Conservation (phyloP, 2,329 filamentous ascomycete genomes). For the Colletotrichum orchidophilum region DNA sequence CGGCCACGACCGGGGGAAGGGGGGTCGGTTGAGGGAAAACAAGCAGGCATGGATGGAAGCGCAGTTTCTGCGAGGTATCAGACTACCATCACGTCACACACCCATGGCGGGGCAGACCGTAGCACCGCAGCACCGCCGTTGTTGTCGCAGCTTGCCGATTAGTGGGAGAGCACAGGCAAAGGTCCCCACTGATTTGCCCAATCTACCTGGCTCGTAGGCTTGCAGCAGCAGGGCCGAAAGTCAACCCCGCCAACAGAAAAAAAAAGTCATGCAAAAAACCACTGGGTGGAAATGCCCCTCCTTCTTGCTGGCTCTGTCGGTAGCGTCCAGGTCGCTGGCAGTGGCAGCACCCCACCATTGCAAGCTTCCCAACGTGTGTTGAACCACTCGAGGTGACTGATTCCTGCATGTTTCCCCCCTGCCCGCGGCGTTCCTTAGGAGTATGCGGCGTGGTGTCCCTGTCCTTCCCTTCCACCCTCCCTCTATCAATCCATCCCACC, state of each 20-base stretch:
- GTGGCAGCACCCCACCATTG: constrained; percentile 36
- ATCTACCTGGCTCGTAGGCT: neutral
- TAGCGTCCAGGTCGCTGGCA: neutral
- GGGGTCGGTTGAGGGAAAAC: neutral
- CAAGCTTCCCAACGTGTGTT: constrained; percentile 32
- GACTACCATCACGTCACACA: constrained; percentile 38
- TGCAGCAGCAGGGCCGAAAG: neutral
- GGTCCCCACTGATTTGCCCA: constrained; percentile 25
- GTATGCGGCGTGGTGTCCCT: neutral
- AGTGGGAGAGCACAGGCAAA: neutral
- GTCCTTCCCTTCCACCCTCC: constrained; percentile 30
- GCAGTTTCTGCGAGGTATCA: constrained; percentile 12
- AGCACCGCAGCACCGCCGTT: neutral
- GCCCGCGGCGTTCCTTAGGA: neutral
- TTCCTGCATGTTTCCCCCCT: constrained; percentile 21
- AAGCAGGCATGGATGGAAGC: neutral
- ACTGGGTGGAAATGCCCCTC: constrained; percentile 1
- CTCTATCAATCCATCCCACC: constrained; percentile 32
- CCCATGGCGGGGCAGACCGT: constrained; percentile 16
- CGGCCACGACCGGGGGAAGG: neutral
- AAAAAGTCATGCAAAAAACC: constrained; percentile 30
- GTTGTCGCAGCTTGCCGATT: neutral
- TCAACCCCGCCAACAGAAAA: constrained; percentile 38
- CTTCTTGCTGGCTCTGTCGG: neutral
- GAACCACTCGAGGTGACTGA: constrained; percentile 25